Evolutionary conservation across 352 stramenopile genomes (phyloP).

Genomic region (Globisporangium spinosum): DNA sequence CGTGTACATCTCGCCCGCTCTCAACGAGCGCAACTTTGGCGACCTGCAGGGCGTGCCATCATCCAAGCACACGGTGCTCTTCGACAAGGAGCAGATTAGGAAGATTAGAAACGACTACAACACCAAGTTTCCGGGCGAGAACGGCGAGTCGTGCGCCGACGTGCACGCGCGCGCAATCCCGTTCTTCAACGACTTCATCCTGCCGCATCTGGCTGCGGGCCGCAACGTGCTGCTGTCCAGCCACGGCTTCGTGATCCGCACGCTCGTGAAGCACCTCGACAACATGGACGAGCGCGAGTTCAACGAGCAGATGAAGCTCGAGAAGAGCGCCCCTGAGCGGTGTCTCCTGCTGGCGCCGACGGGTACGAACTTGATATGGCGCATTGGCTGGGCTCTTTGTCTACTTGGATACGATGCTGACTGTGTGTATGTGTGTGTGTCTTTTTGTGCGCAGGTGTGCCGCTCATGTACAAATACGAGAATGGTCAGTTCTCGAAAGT

Average conservation of each 20-base stretch:
- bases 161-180: conserved; percentile 73
- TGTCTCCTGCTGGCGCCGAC: conserved; percentile 74
- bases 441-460: conserved; percentile 42
- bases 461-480: conserved; percentile 81
- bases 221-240: conserved; percentile 79
- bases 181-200: conserved; percentile 76
- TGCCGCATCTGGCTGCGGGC: conserved; percentile 64
- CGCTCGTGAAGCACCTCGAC: conserved; percentile 82
- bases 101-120: conserved; percentile 81
- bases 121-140: conserved; percentile 72
- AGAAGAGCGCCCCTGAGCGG: conserved; percentile 71
- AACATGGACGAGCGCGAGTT: conserved; percentile 72
- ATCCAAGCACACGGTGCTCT: conserved; percentile 65
- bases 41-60: conserved; percentile 78
- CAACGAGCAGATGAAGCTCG: conserved; percentile 79
- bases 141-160: conserved; percentile 80
- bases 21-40: conserved; percentile 85
- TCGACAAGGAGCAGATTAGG: conserved; percentile 68
- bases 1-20: conserved; percentile 71
- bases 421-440: not conserved
- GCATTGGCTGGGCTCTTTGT: not conserved
- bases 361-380: conserved; percentile 28
- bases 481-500: conserved; percentile 70
- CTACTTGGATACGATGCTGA: not conserved
- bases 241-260: conserved; percentile 83